Evolutionary conservation across 1,139 yeast genomes (phyloP), one percentile per base, ranked within the genome.

Genomic region (Blastobotrys proliferans): DNA sequence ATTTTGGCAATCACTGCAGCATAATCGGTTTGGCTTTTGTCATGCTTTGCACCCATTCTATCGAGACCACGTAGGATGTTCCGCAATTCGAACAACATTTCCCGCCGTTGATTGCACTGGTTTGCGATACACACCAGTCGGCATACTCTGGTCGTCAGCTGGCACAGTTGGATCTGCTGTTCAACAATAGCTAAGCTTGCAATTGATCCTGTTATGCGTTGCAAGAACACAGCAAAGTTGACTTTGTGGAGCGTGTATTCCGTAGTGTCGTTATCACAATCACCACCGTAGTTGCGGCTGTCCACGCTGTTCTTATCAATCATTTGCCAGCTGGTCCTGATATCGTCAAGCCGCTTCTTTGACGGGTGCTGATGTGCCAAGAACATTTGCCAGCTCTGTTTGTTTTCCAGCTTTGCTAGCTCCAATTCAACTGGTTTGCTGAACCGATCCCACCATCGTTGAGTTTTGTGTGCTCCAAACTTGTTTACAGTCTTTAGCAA

Each of bases 51-150:
- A 8, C 11, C 11, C 27, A 22, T 8, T 13, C 20, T 14, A 10
- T 11, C 19, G 3, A 28, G 13, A 2, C 14, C 27, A 6, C 27
- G 17, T 4, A 22, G 30, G 13, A 25, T 16, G 6, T 26, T 21
- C 11, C 34, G 25, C 5, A 38, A 24, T 16, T 30, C 31, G 16
- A 14, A 38, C 3, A 14, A n/a, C 41, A 38, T 38, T 22, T 38
- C 41, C 3, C 41, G 41, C n/a, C 13, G 17, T 20, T 30, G 41
- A 24, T 31, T 31, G n/a, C 13, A 29, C 16, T 21, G 11, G 10
- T 38, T 11, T 4, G 41, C 41, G 17, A 22, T 13, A 6, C 19
- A 16, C 8, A 30, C 11, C 10, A 38, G 30, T n/a, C 41, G 35
- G 19, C 22, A 38, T 4, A 29, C 19, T n/a, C 41, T 21, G n/a